Evolutionary conservation across 441 rosid genomes (phyloP), one percentile per base, ranked within the genome.

Genomic region (Oxalis stricta): DNA sequence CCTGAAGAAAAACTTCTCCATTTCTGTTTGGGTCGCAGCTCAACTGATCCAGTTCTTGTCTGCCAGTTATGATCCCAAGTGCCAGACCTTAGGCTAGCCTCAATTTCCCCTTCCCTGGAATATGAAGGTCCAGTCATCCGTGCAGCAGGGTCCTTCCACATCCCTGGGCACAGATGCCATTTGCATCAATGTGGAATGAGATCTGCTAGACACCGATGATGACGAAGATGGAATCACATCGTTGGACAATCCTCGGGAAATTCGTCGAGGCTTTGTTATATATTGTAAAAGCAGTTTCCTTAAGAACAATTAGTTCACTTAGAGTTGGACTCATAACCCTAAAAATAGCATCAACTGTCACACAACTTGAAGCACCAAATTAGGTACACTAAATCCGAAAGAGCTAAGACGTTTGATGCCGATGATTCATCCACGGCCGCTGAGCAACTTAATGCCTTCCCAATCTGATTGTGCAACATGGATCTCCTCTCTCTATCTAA

Each of bases 1-100:
- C 97, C 33, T 68, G 86, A 37, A 52, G 58, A 58, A 61, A 50
- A 65, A 67, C 48, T 55, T 82, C 96, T 36, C 95, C 95, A 52
- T 83, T 72, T 78, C 95, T 74, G 62, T 60, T 74, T 56, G 85
- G 72, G 50, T 92, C 97, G 50, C 77, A 65, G 61, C 71, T 82
- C 66, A 84, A 66, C n/a, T 33, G 79, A 92, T 52, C 89, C 97
- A 35, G 72, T 45, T 61, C 97, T 84, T 37, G 76, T 61, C 64
- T 76, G 92, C 99, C 99, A 87, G 50, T 96, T 71, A 61, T 73
- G 82, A 51, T 92, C 99, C 97, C 97, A 87, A 30, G 82, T 56
- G 49, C 83, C 68, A 21, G 74, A 16, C 73, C 99, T 72, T 78
- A 88, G 55, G 55, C 81, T 72, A 52, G 84, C 69, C 70, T 91